phyloP scores from a whole-genome alignment of 1,139 yeast genomes.

The Suzukiozyma palmioleophila region DNA sequence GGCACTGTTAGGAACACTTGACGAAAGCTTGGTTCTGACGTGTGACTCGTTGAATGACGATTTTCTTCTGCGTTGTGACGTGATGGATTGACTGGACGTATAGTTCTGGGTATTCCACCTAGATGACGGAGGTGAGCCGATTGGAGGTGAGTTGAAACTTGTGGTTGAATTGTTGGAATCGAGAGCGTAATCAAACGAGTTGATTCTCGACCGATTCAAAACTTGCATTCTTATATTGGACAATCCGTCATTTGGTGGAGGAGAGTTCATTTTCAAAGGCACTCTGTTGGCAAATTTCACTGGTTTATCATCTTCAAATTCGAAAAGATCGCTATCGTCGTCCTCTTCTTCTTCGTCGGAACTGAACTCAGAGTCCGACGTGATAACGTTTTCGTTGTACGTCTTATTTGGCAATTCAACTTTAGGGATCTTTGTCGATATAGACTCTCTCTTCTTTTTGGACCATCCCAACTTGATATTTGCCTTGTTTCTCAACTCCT shows the following conservation, averaged over 20 bases:
- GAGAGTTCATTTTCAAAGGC: slow-evolving; percentile 40
- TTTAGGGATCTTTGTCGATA: slow-evolving; percentile 27
- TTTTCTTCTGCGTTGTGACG: slow-evolving; percentile 28
- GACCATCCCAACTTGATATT: slow-evolving; percentile 44
- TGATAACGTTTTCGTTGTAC: slow-evolving; percentile 26
- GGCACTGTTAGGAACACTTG: slow-evolving; percentile 9
- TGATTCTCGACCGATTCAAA: slow-evolving; percentile 38
- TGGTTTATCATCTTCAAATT: slow-evolving; percentile 14
- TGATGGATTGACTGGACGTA: slow-evolving; percentile 10
- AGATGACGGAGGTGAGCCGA: background rate
- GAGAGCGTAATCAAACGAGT: slow-evolving; percentile 42
- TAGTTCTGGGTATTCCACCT: slow-evolving; percentile 2
- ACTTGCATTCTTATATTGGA: slow-evolving; percentile 23
- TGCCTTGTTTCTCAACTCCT: slow-evolving; percentile 36
- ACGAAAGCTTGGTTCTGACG: slow-evolving; percentile 36
- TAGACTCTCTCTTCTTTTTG: slow-evolving; percentile 49
- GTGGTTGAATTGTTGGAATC: slow-evolving; percentile 34
- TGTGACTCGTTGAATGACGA: slow-evolving; percentile 45
- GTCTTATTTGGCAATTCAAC: slow-evolving; percentile 34
- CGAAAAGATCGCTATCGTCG: slow-evolving; percentile 11
- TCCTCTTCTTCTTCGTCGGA: slow-evolving; percentile 12
- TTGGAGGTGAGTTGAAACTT: slow-evolving; percentile 35
- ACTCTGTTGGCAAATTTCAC: slow-evolving; percentile 43
- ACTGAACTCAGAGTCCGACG: slow-evolving; percentile 33
- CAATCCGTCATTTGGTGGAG: slow-evolving; percentile 19